Evolutionary conservation across 2,329 filamentous ascomycete species (phyloP), one percentile per base, ranked within the genome.

Genomic region (Diaporthe vaccinii): DNA sequence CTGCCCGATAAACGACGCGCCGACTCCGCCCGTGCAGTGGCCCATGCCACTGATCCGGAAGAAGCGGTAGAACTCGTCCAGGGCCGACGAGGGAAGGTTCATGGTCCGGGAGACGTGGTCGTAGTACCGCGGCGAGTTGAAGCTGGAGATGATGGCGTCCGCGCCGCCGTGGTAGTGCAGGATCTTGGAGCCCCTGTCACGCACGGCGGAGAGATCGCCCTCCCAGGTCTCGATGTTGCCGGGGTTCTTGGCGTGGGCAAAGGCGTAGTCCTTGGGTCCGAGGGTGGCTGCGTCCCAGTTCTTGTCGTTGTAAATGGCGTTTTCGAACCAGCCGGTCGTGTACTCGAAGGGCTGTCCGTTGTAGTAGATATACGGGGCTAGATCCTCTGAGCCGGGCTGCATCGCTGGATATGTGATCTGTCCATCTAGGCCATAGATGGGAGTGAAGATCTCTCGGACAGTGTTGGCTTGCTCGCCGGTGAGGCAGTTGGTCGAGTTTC

Each of bases 21-120:
- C 87, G 22, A 79, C 78, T 9, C 88, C 88, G 10, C 86, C 85
- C 7, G 65, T 75, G 78, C 89, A 91, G 80, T 91, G 89, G 1
- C 80, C 83, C 82, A 89, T 88, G 12, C 89, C 89, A 17, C 84
- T 85, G 77, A 91, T 85, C 36, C 84, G 84, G 83, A 91, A 91
- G 80, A 85, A 87, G 69, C 89, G 84, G 78, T 89, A 87, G 75
- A 87, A 88, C 1, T 81, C 78, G 73, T 88, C 85, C 2, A 88
- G 78, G 70, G 84, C 75, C 0, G 76, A 59, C 0, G 80, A 73
- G 0, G 80, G 76, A 0, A 83, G 78, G 8, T 77, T 77, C 86
- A 89, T 87, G 0, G 85, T 87, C 36, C 80, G n/a, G 4, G 82
- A 80, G 7, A 89, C 86, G 69, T 88, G 83, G 69, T 88, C 82